phyloP scores from a whole-genome alignment of 129 eudicot species.

The Flaveria linearis region DNA sequence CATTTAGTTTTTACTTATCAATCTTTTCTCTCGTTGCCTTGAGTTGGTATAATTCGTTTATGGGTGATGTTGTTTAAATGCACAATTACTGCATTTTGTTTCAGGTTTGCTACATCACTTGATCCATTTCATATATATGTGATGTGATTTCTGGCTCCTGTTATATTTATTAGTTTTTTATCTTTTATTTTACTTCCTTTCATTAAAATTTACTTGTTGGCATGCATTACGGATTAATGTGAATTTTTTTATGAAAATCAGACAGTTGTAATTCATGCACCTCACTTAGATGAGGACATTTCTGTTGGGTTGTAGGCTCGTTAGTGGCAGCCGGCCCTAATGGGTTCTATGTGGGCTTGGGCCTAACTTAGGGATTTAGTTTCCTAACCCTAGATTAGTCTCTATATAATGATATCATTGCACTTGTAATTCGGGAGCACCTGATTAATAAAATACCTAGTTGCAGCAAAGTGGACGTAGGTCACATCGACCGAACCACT shows the following conservation, averaged over 20 bases:
- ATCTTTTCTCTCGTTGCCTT: neutral
- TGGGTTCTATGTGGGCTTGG: no score
- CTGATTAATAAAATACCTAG: no score
- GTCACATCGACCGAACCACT: no score
- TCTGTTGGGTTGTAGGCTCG: no score
- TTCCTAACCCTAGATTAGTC: no score
- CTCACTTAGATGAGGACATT: neutral
- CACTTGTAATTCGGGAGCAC: no score
- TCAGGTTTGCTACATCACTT: neutral
- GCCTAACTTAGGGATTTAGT: no score
- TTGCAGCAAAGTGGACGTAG: no score
- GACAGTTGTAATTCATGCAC: slow-evolving; percentile 1
- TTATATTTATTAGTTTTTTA: neutral
- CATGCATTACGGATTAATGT: neutral
- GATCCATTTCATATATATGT: neutral
- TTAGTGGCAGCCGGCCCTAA: no score
- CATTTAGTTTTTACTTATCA: neutral
- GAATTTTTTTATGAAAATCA: neutral
- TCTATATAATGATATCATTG: no score
- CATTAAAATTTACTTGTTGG: neutral
- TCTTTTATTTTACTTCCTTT: slow-evolving; percentile 1
- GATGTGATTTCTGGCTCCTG: neutral
- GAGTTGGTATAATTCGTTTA: neutral
- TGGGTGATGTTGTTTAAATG: neutral
- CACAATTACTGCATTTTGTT: neutral